Conservation (phyloP, 2,329 filamentous ascomycete genomes). For the Ophiocordyceps australis region DNA sequence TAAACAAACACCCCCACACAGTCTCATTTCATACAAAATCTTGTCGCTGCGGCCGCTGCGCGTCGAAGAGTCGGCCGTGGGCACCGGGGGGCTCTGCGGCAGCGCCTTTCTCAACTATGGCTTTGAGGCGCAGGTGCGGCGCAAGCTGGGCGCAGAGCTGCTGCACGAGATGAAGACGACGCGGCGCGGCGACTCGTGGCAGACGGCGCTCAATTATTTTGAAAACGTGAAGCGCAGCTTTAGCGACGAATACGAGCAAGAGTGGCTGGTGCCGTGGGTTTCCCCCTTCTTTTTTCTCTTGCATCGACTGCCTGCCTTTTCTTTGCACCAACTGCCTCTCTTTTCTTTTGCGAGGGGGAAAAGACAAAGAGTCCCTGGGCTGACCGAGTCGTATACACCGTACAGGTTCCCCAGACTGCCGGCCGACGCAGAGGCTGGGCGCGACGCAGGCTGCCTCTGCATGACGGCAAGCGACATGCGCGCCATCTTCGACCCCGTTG, state of each 20-base stretch:
- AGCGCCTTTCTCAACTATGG: conserved; percentile 67
- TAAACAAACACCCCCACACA: conserved; percentile 9
- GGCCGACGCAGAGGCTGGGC: conserved; percentile 55
- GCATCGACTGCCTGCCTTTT: conserved; percentile 1
- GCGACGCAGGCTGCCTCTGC: conserved; percentile 61
- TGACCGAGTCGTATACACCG: no score
- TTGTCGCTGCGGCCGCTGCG: conserved; percentile 52
- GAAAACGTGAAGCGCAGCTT: conserved; percentile 77
- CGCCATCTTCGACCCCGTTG: conserved; percentile 57
- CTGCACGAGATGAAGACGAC: conserved; percentile 58
- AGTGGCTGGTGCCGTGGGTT: conserved; percentile 56
- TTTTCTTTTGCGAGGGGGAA: no score
- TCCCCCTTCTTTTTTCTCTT: no score
- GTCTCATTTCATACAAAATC: conserved; percentile 66
- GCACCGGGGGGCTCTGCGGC: conserved; percentile 60
- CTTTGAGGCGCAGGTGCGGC: conserved; percentile 60
- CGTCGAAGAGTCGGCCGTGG: conserved; percentile 64
- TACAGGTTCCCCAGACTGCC: conserved; percentile 52
- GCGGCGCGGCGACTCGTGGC: conserved; percentile 66
- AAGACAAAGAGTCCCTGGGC: no score
- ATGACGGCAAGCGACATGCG: conserved; percentile 54
- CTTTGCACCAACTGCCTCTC: no score
- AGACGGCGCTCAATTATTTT: conserved; percentile 61
- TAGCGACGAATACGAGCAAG: conserved; percentile 57
- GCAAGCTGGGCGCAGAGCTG: conserved; percentile 43